Base-by-base conservation (phyloP, 768 basidiomycete genomes). In the Xanthoconium purpureum region DNA sequence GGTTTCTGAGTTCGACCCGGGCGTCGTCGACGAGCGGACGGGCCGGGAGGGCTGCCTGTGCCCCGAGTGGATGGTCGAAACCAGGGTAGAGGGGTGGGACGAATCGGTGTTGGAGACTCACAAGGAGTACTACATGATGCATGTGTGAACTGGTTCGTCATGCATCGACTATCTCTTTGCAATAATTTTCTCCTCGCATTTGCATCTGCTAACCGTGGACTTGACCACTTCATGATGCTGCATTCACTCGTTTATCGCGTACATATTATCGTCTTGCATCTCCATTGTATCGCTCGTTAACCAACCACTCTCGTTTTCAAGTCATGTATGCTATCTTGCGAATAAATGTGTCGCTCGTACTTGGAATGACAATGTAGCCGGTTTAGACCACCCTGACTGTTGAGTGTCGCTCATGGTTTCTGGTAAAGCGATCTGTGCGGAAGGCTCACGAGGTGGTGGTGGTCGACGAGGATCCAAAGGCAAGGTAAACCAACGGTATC, bases 11-110 rank as follows among this genome's bases (percentile, higher is more conserved):
- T n/a, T 24, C 0, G 24, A 18, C 1, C 18, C 6, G 29, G 24
- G 11, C 4, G 5, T 3, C 32, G 7, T 37, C 24, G 42, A 56
- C 11, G 2, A 7, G 8, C 18, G 5, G 18, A 47, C 43, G 0
- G 33, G 33, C 6, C 58, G 33, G 13, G 56, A 61, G 2, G 64
- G 56, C n/a, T 64, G 62, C 48, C 53, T 66, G 6, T 66, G 59
- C 13, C 57, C 65, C n/a, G 65, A 66, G 9, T 66, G 65, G 65
- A 66, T 66, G 65, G 46, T 45, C 45, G 53, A 66, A 32, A 39
- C 35, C 11, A 47, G 62, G 1, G 17, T 50, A 46, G 59, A 58
- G 5, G 63, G 63, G 2, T 63, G 65, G 65, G 49, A 59, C 11
- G 1, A 42, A 6, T 55, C 60, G 8, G 14, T 14, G 15, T 35